Evolutionary conservation across 176 grass and related monocot species (phyloP).

Genomic region (Triticum monococcum): DNA sequence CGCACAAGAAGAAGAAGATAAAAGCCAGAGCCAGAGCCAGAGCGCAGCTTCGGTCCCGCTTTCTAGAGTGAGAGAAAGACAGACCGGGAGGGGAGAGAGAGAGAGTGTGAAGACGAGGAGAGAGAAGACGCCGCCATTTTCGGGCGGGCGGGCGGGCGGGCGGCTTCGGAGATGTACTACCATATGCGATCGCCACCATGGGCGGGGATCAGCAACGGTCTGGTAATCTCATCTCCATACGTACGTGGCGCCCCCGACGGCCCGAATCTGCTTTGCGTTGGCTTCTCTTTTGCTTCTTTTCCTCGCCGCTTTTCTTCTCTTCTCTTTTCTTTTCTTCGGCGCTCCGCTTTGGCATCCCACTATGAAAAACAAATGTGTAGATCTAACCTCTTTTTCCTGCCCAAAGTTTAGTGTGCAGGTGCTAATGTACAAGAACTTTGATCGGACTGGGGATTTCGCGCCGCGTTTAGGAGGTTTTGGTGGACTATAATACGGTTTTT

Average conservation of each 20-base stretch:
- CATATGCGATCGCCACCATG: neutral
- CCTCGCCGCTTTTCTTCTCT: neutral
- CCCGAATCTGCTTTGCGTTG: conserved; percentile 46
- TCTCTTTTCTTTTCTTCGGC: neutral
- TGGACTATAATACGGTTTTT: neutral
- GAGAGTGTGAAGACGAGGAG: neutral
- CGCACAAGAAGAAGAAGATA: neutral
- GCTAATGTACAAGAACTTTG: neutral
- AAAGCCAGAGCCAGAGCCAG: neutral
- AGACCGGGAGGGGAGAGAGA: neutral
- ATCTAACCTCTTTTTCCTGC: neutral
- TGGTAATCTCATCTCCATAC: neutral
- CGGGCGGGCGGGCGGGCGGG: neutral
- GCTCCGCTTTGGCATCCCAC: conserved; percentile 24
- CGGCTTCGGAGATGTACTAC: neutral
- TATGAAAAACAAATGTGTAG: neutral
- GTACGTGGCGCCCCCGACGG: conserved; percentile 50
- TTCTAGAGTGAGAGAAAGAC: conserved; percentile 33
- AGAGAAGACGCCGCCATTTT: conserved; percentile 47
- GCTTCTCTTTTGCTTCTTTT: conserved; percentile 23
- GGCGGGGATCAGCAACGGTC: conserved; percentile 26
- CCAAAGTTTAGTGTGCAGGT: neutral
- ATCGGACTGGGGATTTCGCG: neutral
- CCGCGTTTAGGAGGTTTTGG: neutral
- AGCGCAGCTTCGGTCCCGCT: neutral